phyloP scores from a whole-genome alignment of 73 alveolate genomes.

The Strombidium stylifer region DNA sequence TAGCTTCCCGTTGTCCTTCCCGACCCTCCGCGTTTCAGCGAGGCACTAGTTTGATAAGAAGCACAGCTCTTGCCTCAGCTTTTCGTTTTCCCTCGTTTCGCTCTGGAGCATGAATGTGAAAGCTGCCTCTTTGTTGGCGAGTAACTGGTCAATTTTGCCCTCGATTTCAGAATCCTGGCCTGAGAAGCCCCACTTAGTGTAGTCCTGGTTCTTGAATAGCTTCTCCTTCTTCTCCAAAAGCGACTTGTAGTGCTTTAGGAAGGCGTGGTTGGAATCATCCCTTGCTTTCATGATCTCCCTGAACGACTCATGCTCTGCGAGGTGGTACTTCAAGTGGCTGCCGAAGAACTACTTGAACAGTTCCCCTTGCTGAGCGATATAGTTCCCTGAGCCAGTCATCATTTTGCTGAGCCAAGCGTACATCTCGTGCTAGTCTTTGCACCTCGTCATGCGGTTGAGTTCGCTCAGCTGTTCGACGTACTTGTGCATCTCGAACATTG shows the following conservation, averaged over 20 bases:
- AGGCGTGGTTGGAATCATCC: slow-evolving; percentile 3
- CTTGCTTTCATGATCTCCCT: slow-evolving; percentile 9
- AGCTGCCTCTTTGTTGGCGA: slow-evolving; percentile 17
- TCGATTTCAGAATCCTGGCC: too few relatives aligned
- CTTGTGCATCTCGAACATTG: slow-evolving; percentile 28
- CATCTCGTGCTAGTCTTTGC: slow-evolving; percentile 25
- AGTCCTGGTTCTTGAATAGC: slow-evolving; percentile 19
- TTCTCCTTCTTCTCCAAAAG: slow-evolving; percentile 26
- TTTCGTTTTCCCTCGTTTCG: slow-evolving; percentile 18
- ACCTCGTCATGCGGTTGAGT: slow-evolving; percentile 24
- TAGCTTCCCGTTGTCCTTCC: slow-evolving; percentile 24
- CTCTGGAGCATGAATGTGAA: slow-evolving; percentile 20
- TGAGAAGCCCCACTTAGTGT: slow-evolving; percentile 39
- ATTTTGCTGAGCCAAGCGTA: slow-evolving; percentile 25
- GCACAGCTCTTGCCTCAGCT: slow-evolving; percentile 23
- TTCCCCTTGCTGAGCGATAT: slow-evolving; percentile 27
- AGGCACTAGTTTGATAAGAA: slow-evolving; percentile 24
- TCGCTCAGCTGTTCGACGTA: slow-evolving; percentile 28
- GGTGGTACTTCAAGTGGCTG: slow-evolving; percentile 14
- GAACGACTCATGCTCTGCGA: slow-evolving; percentile 31
- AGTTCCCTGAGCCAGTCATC: slow-evolving; percentile 33
- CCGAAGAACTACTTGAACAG: slow-evolving; percentile 10
- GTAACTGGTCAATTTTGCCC: slow-evolving; percentile 8
- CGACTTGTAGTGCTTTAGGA: slow-evolving; percentile 2
- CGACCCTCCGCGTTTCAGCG: slow-evolving; percentile 29